phyloP scores from a whole-genome alignment of 192 early-diverging fungal genomes.

The Piromyces sp. region DNA sequence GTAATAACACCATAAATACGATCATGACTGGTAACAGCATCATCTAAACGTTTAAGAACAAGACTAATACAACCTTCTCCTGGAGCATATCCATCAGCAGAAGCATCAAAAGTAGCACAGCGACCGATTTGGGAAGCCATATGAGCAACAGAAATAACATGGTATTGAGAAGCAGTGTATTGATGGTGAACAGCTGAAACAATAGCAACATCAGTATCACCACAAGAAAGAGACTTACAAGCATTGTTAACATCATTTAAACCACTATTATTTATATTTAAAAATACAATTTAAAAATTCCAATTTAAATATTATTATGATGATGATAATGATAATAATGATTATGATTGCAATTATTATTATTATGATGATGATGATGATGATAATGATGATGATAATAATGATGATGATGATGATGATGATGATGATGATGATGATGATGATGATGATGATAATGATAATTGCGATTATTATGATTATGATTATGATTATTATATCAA shows the following conservation, averaged over 20 bases:
- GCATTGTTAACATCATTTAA: conserved; percentile 11
- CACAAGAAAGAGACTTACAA: conserved; percentile 7
- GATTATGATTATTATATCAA: no score
- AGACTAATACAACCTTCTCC: conserved; percentile 13
- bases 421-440: no score
- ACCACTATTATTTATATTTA: background rate
- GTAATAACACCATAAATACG: conserved; percentile 13
- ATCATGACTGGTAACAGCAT: conserved; percentile 10
- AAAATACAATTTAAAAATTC: background rate
- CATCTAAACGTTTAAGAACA: conserved; percentile 12
- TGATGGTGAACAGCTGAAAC: conserved; percentile 7
- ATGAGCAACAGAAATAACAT: background rate
- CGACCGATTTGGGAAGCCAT: conserved; percentile 9
- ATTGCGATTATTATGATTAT: no score
- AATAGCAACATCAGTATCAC: conserved; percentile 12
- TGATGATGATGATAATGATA: no score
- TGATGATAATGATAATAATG: no score
- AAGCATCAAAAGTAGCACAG: conserved; percentile 11
- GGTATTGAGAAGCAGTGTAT: conserved; percentile 6
- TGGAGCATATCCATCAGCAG: conserved; percentile 18
- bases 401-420: no score
- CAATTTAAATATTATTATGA: no score
- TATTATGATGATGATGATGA: no score
- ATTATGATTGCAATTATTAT: no score
- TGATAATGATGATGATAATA: no score